Conservation (phyloP, 345 rosid genomes). For the Brassica nigra region DNA sequence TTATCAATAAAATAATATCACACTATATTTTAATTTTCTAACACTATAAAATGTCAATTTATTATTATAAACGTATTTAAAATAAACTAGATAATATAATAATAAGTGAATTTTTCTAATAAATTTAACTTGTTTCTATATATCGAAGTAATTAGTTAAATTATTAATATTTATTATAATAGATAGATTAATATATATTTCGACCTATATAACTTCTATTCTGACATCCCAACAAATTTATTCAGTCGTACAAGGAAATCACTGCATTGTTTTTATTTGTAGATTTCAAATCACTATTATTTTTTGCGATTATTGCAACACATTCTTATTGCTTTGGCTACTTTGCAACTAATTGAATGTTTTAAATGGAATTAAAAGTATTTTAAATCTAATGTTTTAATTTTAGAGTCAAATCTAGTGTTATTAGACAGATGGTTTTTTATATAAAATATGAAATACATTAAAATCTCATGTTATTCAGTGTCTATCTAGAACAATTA, state of each 20-base stretch:
- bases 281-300: neutral
- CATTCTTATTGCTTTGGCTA: slow-evolving; percentile 20
- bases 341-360: slow-evolving; percentile 4
- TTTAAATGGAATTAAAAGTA: no score
- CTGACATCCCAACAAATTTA: neutral
- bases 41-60: neutral
- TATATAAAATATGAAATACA: neutral
- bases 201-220: neutral
- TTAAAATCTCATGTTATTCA: neutral
- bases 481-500: neutral
- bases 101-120: neutral
- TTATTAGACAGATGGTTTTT: neutral
- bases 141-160: neutral
- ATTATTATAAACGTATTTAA: neutral
- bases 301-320: neutral
- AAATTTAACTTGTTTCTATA: no score
- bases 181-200: neutral
- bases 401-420: neutral
- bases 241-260: neutral
- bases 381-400: no score
- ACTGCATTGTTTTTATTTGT: neutral
- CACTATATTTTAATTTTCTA: neutral
- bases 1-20: neutral
- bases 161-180: neutral
- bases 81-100: neutral